Evolutionary conservation across 306 rosid genomes (phyloP), one percentile per base, ranked within the genome.

Genomic region (Rubus idaeus): DNA sequence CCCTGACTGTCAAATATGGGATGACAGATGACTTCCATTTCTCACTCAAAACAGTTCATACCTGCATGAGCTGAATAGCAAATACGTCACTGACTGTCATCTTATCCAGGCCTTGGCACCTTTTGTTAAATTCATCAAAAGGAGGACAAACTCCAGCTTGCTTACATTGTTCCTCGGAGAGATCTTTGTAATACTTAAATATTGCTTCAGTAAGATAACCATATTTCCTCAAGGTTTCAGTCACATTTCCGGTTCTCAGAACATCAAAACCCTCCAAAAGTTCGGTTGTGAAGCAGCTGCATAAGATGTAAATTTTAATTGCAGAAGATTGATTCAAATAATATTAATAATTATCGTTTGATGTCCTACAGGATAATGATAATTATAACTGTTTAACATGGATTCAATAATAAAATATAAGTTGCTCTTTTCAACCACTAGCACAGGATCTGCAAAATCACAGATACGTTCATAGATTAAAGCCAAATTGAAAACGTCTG

Each of bases 61-160:
- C 98, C 98, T 95, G 98, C 97, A 92, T 95, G 68, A 95, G 98
- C 84, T 95, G 98, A 83, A 81, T 82, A 58, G 97, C 91, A 85
- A 95, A 95, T 67, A 95, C 91, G 70, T 95, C 98, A 64, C 94
- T 92, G 80, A 95, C 92, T 18, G 95, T 90, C 89, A 89, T 82
- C 84, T 92, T 92, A 26, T 89, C 96, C 51, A 89, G 74, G 76
- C 92, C 96, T 82, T 90, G 91, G 83, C 96, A 95, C 82, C 90
- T 83, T 81, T 51, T 84, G 64, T 90, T 51, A 82, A 92, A 95
- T 58, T 90, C 95, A 69, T 82, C 82, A 78, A 75, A 85, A 69
- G 87, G 79, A 77, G 97, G 92, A 79, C 93, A 92, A 78, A 68
- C 81, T 39, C 80, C 85, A 57, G 84, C 58, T 69, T 65, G 56